phyloP scores from a whole-genome alignment of 495 filamentous ascomycete species.

The Hypomontagnella monticulosa region DNA sequence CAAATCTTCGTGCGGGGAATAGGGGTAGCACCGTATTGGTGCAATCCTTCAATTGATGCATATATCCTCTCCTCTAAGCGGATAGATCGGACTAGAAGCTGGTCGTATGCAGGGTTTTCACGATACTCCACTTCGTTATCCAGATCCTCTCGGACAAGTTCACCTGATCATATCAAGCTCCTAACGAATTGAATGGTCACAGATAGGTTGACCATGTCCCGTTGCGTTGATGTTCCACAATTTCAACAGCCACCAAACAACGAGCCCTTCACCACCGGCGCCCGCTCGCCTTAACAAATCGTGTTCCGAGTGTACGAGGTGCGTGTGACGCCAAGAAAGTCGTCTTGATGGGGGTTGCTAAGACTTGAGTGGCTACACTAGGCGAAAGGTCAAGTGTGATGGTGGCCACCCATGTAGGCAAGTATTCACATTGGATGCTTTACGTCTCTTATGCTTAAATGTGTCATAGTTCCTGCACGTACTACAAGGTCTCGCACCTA shows the following conservation, averaged over 20 bases:
- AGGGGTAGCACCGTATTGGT: conserved; percentile 8
- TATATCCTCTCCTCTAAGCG: background rate
- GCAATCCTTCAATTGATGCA: conserved; percentile 9
- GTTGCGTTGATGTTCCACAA: conserved; percentile 42
- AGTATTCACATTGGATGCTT: conserved; percentile 4
- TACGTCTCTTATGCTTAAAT: conserved; percentile 2
- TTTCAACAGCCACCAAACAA: conserved; percentile 39
- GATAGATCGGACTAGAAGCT: background rate
- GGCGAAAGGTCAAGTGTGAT: conserved; percentile 45
- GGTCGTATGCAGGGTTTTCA: conserved; percentile 20
- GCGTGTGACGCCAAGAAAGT: conserved; percentile 24
- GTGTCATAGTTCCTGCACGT: conserved; percentile 33
- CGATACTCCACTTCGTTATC: conserved; percentile 31
- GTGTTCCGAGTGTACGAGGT: conserved; percentile 42
- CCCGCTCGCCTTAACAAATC: conserved; percentile 42
- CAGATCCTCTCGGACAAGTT: conserved; percentile 5
- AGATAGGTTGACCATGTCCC: conserved; percentile 32
- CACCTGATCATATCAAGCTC: conserved; percentile 20
- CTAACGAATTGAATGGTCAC: conserved; percentile 31
- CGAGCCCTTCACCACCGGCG: conserved; percentile 34
- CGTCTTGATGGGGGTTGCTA: conserved; percentile 21
- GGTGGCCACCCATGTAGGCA: conserved; percentile 43
- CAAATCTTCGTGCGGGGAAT: conserved; percentile 37
- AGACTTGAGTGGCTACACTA: conserved; percentile 19
- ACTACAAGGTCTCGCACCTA: conserved; percentile 40